Evolutionary conservation across 2,329 filamentous ascomycete species (phyloP), one percentile per base, ranked within the genome.

Genomic region (Didymellaceae sp.): DNA sequence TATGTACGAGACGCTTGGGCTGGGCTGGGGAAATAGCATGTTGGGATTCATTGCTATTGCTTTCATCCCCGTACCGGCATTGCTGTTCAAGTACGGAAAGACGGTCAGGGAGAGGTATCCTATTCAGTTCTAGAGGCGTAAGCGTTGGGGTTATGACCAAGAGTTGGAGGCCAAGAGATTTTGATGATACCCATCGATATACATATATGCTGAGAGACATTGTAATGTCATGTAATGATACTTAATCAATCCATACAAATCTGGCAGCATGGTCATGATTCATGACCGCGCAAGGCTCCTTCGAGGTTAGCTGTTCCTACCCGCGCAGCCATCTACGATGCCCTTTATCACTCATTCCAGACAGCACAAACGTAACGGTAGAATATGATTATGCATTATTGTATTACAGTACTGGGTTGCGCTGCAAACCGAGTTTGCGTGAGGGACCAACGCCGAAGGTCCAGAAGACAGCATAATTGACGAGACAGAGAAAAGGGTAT

Each of bases 11-110:
- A 52, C 30, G 0, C 39, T 75, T 4, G 71, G 71, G 0, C 40
- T 72, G 0, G 68, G 67, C 0, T 74, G 72, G 72, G 71, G 72
- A 6, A 74, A 74, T 30, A 67, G 58, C 9, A 37, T 75, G 46
- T 32, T 75, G 20, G 72, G 71, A 0, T 73, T 74, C 22, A 33
- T 74, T 14, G 67, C 67, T 3, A 35, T 74, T 1, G 68, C 61
- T 0, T 67, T 74, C 43, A 68, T 72, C 25, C 72, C 72, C 2
- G 46, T 70, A 5, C 71, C 72, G 2, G 58, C 64, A 11, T 17
- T 73, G 52, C 49, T 74, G 6, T 72, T 67, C 38, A 61, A 56
- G 42, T 74, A 71, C 51, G 72, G 72, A 0, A 67, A 64, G 38
- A 30, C 30, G 5, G 42, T 74, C 18, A 47, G 68, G 21, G 65